Evolutionary conservation across 2,329 filamentous ascomycete species (phyloP).

Genomic region (Lecanicillium sp.): DNA sequence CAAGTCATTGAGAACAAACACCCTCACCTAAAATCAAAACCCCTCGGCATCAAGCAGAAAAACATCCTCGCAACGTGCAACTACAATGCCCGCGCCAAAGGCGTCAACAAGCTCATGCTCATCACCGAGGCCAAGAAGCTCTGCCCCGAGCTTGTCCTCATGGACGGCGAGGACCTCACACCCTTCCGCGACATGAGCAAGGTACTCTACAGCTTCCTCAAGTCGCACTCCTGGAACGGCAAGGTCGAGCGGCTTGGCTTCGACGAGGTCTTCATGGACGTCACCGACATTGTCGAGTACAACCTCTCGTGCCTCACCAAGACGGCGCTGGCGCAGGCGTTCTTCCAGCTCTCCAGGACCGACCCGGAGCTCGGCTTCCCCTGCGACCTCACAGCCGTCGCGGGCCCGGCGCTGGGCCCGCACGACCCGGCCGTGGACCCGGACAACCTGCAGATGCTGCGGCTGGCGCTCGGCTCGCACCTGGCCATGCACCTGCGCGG

Average conservation of each 20-base stretch:
- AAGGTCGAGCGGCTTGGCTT: conserved; percentile 80
- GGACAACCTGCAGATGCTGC: conserved; percentile 41
- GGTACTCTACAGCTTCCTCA: conserved; percentile 66
- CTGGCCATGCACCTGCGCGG: conserved; percentile 68
- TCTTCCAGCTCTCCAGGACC: conserved; percentile 67
- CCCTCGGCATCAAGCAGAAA: conserved; percentile 85
- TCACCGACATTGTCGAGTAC: conserved; percentile 80
- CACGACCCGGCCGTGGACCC: conserved; percentile 20
- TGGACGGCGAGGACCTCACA: conserved; percentile 80
- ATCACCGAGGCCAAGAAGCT: conserved; percentile 72
- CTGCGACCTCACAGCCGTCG: conserved; percentile 65
- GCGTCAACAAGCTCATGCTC: conserved; percentile 76
- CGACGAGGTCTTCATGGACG: conserved; percentile 77
- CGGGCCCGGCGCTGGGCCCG: conserved; percentile 50
- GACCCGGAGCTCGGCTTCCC: conserved; percentile 76
- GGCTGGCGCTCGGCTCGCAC: conserved; percentile 73
- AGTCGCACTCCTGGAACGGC: conserved; percentile 67
- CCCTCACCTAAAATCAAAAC: conserved; percentile 63
- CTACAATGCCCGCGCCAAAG: conserved; percentile 75
- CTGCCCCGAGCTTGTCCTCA: conserved; percentile 79
- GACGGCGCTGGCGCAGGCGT: conserved; percentile 59
- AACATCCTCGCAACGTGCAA: conserved; percentile 92
- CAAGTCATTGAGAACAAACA: conserved; percentile 80
- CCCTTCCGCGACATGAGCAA: conserved; percentile 85
- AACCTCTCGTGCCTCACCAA: conserved; percentile 67